Conservation (phyloP, 1,139 yeast genomes). For the Kodamaea suecica region DNA sequence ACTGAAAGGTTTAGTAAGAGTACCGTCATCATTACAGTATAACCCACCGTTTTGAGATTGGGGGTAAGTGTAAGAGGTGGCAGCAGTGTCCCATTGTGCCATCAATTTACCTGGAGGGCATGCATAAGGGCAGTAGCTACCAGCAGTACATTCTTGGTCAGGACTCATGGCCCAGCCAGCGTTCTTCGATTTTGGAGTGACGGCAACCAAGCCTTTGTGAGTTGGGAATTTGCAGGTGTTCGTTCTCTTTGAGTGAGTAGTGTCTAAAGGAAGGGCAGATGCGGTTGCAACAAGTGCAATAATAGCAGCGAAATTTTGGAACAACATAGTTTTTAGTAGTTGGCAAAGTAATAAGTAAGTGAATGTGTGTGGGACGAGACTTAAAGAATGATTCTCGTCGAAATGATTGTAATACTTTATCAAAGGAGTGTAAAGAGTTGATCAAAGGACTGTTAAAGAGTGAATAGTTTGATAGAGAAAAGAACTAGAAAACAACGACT, state of each 20-base stretch:
- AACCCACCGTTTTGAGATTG: conserved; percentile 79
- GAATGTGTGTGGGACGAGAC: conserved; percentile 2
- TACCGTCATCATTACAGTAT: conserved; percentile 69
- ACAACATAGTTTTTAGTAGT: conserved; percentile 18
- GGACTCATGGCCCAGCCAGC: conserved; percentile 90
- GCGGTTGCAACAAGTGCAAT: conserved; percentile 19
- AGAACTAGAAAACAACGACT: too few relatives aligned
- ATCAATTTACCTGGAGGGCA: conserved; percentile 80
- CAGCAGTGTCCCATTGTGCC: conserved; percentile 72
- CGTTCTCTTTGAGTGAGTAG: conserved; percentile 21
- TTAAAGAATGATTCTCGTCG: conserved; percentile 9
- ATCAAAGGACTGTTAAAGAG: background rate
- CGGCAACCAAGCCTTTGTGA: conserved; percentile 61
- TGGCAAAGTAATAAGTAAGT: background rate
- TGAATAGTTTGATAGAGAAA: background rate
- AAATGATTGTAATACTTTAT: background rate
- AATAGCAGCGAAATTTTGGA: conserved; percentile 16
- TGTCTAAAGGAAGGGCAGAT: conserved; percentile 26
- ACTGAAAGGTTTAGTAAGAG: conserved; percentile 59
- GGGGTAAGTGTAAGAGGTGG: conserved; percentile 61
- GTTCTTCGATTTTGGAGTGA: conserved; percentile 54
- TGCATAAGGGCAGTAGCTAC: conserved; percentile 83
- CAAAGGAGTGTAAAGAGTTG: too few relatives aligned
- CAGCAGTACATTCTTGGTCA: conserved; percentile 70
- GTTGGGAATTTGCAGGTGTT: conserved; percentile 65